Evolutionary conservation across 23 red algal genomes (phyloP), one percentile per base, ranked within the genome.

Genomic region (Gracilaria gracilis): DNA sequence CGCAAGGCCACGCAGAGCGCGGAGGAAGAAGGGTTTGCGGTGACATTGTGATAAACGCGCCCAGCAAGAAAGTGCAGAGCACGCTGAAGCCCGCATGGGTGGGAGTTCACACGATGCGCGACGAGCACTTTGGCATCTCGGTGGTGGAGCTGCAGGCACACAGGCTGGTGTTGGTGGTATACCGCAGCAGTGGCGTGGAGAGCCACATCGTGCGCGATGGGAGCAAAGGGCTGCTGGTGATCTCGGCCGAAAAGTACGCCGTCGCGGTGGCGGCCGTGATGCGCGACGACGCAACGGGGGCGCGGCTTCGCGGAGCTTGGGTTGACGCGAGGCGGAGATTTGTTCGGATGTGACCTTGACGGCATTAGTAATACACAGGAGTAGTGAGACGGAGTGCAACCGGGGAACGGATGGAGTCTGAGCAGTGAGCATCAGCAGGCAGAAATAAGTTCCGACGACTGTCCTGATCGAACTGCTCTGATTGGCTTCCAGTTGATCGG

Each of bases 51-150:
- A 48, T 99, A 29, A 96, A 99, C 67, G 91, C 71, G 1, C 49
- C 66, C 3, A 74, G 86, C 31, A 82, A 94, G 17, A 70, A 95
- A 67, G 38, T 99, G 58, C 31, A 46, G 15, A 25, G 46, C 16
- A 58, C 47, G n/a, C 62, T 99, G 66, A 47, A 40, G 19, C 50
- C 61, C 1, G 92, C 66, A 23, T 57, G 65, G 35, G 44, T 91
- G 5, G 94, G 80, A 3, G 36, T 99, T 24, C 97, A 99, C 73
- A 99, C 94, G 0, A 99, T 99, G 97, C 69, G 65, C 35, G 90
- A 95, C 70, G 97, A 99, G 82, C 97, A 99, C 73, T 99, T 99
- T 79, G 97, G 97, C 14, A 99, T 99, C 44, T 91, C 91, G 20
- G 91, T 99, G 29, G 97, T 99, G 1, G 97, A 99, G 67, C 67